These are phyloP conservation scores for Saturnispora bothae DNA, from an alignment of 805 yeast species.

Conservation along the genomic window DNA sequence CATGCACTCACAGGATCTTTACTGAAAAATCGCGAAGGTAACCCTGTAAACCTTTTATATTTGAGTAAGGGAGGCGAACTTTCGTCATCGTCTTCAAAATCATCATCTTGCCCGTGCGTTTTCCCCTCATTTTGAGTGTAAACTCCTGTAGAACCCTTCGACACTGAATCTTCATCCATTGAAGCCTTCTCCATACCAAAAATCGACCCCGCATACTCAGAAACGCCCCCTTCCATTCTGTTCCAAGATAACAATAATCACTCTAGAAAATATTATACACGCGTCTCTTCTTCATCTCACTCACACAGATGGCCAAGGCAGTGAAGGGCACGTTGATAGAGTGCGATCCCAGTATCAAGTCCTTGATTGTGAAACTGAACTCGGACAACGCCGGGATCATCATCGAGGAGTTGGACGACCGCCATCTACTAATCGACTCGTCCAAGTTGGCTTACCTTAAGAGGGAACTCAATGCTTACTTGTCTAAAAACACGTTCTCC, in stretches of 20 bases:
- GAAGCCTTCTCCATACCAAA: no score
- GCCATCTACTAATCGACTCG: slow-evolving; percentile 75
- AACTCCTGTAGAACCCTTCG: no score
- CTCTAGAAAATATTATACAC: no score
- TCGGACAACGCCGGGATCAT: slow-evolving; percentile 59
- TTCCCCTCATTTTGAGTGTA: no score
- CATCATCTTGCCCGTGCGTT: slow-evolving; percentile 28
- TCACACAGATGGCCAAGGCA: slow-evolving; percentile 43
- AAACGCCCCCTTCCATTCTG: no score
- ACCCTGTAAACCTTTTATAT: slow-evolving; percentile 55
- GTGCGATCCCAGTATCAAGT: slow-evolving; percentile 84
- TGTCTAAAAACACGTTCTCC: slow-evolving; percentile 77
- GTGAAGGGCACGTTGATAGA: slow-evolving; percentile 44
- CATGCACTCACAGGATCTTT: slow-evolving; percentile 74
- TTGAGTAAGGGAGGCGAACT: slow-evolving; percentile 62
- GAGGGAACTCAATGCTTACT: slow-evolving; percentile 58
- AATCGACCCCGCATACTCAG: no score
- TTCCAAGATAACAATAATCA: no score
- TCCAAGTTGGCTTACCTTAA: slow-evolving; percentile 69
- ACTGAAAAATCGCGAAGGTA: slow-evolving; percentile 62
- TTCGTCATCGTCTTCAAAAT: slow-evolving; percentile 27
- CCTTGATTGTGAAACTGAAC: slow-evolving; percentile 77
- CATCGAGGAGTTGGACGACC: slow-evolving; percentile 79
- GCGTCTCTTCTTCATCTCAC: no score
- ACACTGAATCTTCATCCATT: no score